Conservation (phyloP, 148 eudicot species). For the Selenicereus undatus region DNA sequence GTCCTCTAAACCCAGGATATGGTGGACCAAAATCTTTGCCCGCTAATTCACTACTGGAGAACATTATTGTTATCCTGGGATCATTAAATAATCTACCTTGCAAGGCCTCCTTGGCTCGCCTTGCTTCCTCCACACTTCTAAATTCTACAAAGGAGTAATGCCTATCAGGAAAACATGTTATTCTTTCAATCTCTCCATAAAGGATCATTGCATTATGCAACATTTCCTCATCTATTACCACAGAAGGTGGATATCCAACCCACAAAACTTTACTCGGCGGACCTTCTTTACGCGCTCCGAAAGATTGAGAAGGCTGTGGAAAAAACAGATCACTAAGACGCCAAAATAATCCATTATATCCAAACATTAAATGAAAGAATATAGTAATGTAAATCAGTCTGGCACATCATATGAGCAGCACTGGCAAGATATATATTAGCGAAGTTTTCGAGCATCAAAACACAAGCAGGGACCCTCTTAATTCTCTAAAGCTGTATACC, state of each 20-base stretch:
- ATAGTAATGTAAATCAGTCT: background rate
- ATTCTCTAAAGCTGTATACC: conserved; percentile 32
- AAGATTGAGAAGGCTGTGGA: conserved; percentile 50
- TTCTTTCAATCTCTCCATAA: conserved; percentile 78
- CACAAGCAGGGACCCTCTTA: background rate
- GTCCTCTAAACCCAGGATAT: conserved; percentile 48
- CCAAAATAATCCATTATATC: background rate
- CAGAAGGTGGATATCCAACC: conserved; percentile 71
- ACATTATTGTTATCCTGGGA: conserved; percentile 70
- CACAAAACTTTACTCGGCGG: conserved; percentile 64
- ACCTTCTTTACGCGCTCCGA: conserved; percentile 45
- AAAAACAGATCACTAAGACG: conserved; percentile 11
- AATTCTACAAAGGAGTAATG: conserved; percentile 73
- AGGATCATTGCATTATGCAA: conserved; percentile 85
- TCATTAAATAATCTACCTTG: conserved; percentile 81
- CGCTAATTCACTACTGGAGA: conserved; percentile 49
- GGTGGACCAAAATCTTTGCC: conserved; percentile 41
- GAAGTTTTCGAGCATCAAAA: background rate
- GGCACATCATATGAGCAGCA: background rate
- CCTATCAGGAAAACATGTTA: conserved; percentile 49
- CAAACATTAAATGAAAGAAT: background rate
- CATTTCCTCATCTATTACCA: conserved; percentile 69
- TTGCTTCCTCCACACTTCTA: conserved; percentile 88
- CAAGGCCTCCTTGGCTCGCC: conserved; percentile 79
- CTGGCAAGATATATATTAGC: background rate